These are phyloP conservation scores for Annulohypoxylon moriforme DNA, from an alignment of 495 filamentous ascomycete genomes.

Conservation along the genomic window DNA sequence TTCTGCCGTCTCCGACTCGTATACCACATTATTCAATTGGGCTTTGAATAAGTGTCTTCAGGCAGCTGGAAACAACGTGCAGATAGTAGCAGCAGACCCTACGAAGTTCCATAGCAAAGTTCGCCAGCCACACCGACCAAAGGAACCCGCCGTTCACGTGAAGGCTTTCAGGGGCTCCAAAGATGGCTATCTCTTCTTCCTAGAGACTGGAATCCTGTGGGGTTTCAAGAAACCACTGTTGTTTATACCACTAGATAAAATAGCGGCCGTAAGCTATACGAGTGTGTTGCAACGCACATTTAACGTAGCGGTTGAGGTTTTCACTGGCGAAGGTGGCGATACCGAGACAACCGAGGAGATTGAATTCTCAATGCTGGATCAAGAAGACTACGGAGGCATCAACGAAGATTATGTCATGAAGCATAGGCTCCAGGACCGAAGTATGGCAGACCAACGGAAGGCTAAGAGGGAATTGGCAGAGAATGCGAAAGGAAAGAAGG, in stretches of 20 bases:
- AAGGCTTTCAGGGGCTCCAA: constrained; percentile 94
- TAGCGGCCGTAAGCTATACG: constrained; percentile 88
- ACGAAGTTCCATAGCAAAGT: constrained; percentile 81
- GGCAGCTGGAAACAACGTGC: constrained; percentile 62
- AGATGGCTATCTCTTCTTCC: constrained; percentile 93
- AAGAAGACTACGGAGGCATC: constrained; percentile 85
- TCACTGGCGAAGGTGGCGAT: constrained; percentile 48
- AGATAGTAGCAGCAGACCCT: constrained; percentile 74
- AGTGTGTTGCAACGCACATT: constrained; percentile 92
- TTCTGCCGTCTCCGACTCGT: constrained; percentile 67
- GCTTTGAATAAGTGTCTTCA: constrained; percentile 71
- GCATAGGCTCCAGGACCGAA: constrained; percentile 87
- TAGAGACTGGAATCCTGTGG: constrained; percentile 87
- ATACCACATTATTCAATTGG: constrained; percentile 70
- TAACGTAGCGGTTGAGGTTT: constrained; percentile 82
- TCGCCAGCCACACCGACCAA: constrained; percentile 85
- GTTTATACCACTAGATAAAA: constrained; percentile 82
- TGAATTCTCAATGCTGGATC: constrained; percentile 88
- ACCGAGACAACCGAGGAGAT: constrained; percentile 71
- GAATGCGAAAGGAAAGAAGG: constrained; percentile 63
- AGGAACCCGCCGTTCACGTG: constrained; percentile 90
- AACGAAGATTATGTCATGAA: constrained; percentile 80
- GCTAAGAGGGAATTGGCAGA: constrained; percentile 72
- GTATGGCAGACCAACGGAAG: constrained; percentile 86
- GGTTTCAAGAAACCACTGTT: constrained; percentile 95